phyloP scores from a whole-genome alignment of 192 early-diverging fungal species.

The Podila epicladia region DNA sequence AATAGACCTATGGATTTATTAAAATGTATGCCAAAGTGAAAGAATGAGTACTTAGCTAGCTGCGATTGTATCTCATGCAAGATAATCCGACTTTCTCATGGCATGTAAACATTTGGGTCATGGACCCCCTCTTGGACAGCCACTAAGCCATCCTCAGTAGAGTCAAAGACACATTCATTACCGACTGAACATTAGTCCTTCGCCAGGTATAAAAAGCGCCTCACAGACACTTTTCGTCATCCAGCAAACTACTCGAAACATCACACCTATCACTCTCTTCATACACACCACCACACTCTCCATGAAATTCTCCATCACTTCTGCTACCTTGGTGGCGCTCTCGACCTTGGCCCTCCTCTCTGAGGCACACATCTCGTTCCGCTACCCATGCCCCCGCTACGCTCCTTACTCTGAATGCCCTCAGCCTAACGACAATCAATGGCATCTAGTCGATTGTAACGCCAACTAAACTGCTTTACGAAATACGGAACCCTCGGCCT shows the following conservation, averaged over 20 bases:
- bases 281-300: neutral
- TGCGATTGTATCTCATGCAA: no score
- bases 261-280: neutral
- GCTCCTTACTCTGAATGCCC: slow-evolving; percentile 43
- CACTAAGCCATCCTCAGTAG: no score
- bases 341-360: slow-evolving; percentile 28
- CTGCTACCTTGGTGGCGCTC: slow-evolving; percentile 19
- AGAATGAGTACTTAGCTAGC: no score
- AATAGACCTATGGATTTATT: no score
- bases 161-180: no score
- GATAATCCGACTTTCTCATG: no score
- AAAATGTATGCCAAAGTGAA: no score
- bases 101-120: no score
- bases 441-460: slow-evolving; percentile 33
- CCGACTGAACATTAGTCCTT: no score
- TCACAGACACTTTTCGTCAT: neutral
- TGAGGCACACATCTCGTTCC: slow-evolving; percentile 49
- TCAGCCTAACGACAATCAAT: slow-evolving; percentile 22
- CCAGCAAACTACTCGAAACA: neutral
- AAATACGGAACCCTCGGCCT: no score
- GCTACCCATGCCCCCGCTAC: slow-evolving; percentile 44
- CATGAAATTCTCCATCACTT: slow-evolving; percentile 22
- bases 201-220: no score
- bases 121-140: no score
- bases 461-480: neutral